Conservation (phyloP, 768 basidiomycete species). For the Russula compacta region DNA sequence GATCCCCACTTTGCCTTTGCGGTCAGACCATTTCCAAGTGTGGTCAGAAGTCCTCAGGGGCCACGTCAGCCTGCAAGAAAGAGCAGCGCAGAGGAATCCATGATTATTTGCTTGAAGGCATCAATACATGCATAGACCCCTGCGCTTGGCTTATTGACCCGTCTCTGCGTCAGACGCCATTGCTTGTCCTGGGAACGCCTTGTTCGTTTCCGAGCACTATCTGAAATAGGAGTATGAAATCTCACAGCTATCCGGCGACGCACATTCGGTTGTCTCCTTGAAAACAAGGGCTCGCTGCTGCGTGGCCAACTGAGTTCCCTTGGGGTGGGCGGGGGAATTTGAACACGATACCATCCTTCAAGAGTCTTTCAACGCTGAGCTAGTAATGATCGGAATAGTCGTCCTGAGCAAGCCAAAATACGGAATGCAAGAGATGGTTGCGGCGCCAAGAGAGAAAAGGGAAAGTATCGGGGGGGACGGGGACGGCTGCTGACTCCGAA, state of each 20-base stretch:
- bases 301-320: background rate
- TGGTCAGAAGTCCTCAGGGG: background rate
- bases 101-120: background rate
- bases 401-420: background rate
- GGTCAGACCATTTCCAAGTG: background rate
- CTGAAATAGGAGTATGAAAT: background rate
- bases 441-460: background rate
- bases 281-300: background rate
- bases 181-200: background rate
- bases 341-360: background rate
- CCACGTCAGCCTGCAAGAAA: background rate
- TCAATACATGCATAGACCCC: background rate
- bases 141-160: background rate
- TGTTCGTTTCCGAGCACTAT: background rate
- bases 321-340: background rate
- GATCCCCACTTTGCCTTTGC: background rate
- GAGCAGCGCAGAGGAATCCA: background rate
- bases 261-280: background rate
- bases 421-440: background rate
- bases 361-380: background rate
- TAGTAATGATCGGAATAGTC: background rate
- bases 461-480: background rate
- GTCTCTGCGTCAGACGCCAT: background rate
- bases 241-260: background rate
- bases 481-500: background rate